Percentiles rank a stretch among this genome's conserved stretches.
Evolutionary conservation across 805 yeast genomes (phyloP).

Genomic region (Tetrapisispora taiwanensis): DNA sequence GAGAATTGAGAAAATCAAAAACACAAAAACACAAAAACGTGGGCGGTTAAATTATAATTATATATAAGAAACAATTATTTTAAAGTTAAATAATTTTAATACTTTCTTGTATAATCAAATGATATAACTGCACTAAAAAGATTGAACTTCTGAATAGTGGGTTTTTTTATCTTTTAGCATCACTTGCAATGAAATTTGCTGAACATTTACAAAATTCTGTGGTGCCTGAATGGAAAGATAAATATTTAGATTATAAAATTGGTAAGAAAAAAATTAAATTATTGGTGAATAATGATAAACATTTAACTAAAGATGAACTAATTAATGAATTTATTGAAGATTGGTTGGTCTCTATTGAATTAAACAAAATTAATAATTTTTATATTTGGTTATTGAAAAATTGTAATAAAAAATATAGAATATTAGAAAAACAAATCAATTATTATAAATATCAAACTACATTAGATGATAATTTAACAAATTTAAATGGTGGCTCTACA

Average conservation of each 20-base stretch:
- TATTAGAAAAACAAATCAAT: slow-evolving; percentile 20
- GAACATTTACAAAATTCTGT: slow-evolving; percentile 51
- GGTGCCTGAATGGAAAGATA: slow-evolving; percentile 82
- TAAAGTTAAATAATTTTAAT: background rate
- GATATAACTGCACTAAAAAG: too few relatives aligned
- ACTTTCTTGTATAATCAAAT: too few relatives aligned
- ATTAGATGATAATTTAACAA: background rate
- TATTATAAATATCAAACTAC: slow-evolving; percentile 8
- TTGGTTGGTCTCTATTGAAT: slow-evolving; percentile 25
- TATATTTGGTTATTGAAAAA: slow-evolving; percentile 25
- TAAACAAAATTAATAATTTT: slow-evolving; percentile 26
- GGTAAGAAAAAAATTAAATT: slow-evolving; percentile 31
- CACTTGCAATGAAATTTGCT: slow-evolving; percentile 62
- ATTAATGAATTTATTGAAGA: slow-evolving; percentile 23
- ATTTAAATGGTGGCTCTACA: too few relatives aligned
- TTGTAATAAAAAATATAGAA: slow-evolving; percentile 16
- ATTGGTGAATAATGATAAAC: slow-evolving; percentile 1
- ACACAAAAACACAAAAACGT: too few relatives aligned
- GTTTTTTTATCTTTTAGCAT: too few relatives aligned
- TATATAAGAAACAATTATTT: background rate
- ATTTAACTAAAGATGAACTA: background rate
- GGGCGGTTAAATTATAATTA: background rate
- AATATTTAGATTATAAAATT: slow-evolving; percentile 61
- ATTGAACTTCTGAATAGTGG: too few relatives aligned
- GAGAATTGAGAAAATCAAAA: too few relatives aligned